phyloP scores from a whole-genome alignment of 345 rosid genomes.

The Cardamine resedifolia region DNA sequence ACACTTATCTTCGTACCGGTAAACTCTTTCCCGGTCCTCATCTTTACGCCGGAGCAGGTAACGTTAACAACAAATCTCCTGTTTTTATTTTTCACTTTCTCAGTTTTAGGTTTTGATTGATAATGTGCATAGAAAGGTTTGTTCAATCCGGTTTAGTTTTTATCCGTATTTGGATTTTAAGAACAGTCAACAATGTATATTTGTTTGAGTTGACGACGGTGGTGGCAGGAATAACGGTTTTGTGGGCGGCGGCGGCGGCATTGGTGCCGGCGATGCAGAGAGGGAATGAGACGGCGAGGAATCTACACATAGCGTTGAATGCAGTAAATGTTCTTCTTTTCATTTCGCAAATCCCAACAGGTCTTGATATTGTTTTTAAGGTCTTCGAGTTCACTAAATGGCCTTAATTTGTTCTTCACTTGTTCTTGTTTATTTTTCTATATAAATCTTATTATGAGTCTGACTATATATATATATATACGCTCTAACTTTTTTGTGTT shows the following conservation, averaged over 20 bases:
- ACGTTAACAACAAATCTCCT: background rate
- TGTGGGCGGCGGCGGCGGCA: conserved; percentile 85
- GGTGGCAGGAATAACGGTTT: conserved; percentile 62
- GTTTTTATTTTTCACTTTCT: background rate
- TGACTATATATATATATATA: background rate
- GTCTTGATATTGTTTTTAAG: conserved; percentile 72
- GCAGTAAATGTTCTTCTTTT: conserved; percentile 65
- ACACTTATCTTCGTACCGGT: conserved; percentile 83
- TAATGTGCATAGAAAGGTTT: background rate
- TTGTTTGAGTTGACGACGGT: conserved; percentile 1
- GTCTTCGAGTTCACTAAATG: conserved; percentile 86
- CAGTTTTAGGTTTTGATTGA: too few relatives aligned
- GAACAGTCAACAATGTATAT: background rate
- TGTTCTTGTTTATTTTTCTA: background rate
- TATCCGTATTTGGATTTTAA: background rate
- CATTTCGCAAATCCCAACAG: conserved; percentile 81
- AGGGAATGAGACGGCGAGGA: conserved; percentile 80
- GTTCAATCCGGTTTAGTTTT: background rate
- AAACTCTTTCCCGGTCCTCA: conserved; percentile 99
- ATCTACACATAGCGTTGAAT: conserved; percentile 81
- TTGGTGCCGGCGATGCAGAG: conserved; percentile 91
- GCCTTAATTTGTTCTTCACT: conserved; percentile 39
- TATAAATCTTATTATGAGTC: background rate
- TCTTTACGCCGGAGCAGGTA: conserved; percentile 90
- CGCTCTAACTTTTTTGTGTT: background rate